These are phyloP conservation scores for Leishmania guyanensis DNA, from an alignment of 208 protist genomes.

Conservation along the genomic window DNA sequence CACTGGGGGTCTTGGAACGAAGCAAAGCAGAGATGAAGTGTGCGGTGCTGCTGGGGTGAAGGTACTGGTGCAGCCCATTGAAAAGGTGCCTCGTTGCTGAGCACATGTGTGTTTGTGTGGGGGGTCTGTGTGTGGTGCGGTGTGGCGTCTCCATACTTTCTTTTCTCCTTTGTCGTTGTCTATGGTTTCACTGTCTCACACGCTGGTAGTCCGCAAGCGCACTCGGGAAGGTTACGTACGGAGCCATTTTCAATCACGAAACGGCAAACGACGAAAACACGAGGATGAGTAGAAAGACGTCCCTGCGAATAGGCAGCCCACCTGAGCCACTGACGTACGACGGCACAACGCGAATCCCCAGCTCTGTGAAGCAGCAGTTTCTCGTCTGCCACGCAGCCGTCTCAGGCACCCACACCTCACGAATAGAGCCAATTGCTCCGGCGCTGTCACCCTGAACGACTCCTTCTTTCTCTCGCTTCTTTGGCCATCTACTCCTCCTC, in stretches of 20 bases:
- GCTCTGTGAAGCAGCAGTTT: not conserved
- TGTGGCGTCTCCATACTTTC: not conserved
- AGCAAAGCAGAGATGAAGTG: not conserved
- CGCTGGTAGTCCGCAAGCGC: not conserved
- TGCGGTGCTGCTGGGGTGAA: not conserved
- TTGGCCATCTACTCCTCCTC: not conserved
- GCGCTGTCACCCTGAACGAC: not conserved
- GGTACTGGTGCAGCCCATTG: not conserved
- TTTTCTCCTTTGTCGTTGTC: not conserved
- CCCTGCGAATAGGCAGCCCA: not conserved
- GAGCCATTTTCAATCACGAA: not conserved
- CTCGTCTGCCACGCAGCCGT: not conserved
- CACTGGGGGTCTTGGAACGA: not conserved
- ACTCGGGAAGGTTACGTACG: not conserved
- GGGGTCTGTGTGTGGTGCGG: not conserved
- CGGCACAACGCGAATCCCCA: not conserved
- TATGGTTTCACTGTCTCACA: conserved; percentile 3
- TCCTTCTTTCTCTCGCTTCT: not conserved
- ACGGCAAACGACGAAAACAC: not conserved
- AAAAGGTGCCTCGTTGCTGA: not conserved
- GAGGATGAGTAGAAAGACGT: not conserved
- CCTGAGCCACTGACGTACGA: not conserved
- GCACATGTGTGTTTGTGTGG: not conserved
- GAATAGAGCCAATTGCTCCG: not conserved
- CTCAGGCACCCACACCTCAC: not conserved